Percentiles rank a stretch among this genome's conserved stretches.
phyloP scores from a whole-genome alignment of 805 yeast genomes.

The Yarrowia phangngaensis region DNA sequence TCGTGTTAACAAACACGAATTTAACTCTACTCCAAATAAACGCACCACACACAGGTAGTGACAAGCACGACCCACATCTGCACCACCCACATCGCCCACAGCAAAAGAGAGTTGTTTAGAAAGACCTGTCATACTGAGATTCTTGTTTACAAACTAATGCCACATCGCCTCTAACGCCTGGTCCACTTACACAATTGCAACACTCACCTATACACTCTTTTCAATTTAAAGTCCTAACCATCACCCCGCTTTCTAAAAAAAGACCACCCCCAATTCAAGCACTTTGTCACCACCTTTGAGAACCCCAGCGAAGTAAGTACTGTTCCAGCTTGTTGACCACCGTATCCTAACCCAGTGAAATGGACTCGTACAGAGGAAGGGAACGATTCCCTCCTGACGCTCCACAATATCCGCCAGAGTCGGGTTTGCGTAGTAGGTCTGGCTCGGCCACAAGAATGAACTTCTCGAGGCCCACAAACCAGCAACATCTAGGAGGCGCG shows the following conservation, averaged over 20 bases:
- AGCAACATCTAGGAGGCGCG: not conserved
- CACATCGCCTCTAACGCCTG: no score
- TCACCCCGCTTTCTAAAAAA: constrained; percentile 6
- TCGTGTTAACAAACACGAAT: no score
- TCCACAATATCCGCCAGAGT: constrained; percentile 6
- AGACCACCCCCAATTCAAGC: no score
- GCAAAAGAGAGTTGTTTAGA: no score
- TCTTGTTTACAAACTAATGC: no score
- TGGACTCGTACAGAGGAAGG: constrained; percentile 27
- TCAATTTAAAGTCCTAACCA: constrained; percentile 10
- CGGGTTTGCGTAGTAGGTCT: not conserved
- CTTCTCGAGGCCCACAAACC: constrained; percentile 15
- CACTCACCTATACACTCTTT: constrained; percentile 6
- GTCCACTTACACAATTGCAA: no score
- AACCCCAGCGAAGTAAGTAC: constrained; percentile 3
- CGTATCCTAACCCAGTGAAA: constrained; percentile 11
- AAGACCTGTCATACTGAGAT: no score
- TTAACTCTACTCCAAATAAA: no score
- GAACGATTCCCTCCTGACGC: constrained; percentile 16
- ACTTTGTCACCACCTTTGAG: constrained; percentile 1
- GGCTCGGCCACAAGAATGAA: constrained; percentile 9
- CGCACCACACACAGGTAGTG: no score
- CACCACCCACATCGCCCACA: no score
- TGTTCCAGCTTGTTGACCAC: no score
- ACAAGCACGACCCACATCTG: no score